Percentiles rank a stretch among this genome's conserved stretches.
Conservation (phyloP, 2,329 filamentous ascomycete genomes). For the Blastomyces parvus region DNA sequence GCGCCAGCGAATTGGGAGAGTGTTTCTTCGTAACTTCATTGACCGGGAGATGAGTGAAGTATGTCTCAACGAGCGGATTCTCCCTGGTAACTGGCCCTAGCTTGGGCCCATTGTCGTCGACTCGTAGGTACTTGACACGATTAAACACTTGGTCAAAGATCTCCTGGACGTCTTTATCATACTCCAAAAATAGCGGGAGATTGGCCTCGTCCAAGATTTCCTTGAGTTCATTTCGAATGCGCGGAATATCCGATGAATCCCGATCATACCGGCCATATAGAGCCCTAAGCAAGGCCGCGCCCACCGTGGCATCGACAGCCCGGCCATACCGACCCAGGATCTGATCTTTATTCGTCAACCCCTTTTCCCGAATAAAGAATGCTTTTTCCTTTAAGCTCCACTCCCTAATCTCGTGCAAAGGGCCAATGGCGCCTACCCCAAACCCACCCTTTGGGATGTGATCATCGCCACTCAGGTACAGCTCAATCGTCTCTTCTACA, state of each 20-base stretch:
- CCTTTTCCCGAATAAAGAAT: slow-evolving; percentile 55
- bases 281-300: slow-evolving; percentile 57
- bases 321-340: slow-evolving; percentile 74
- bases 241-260: slow-evolving; percentile 32
- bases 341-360: slow-evolving; percentile 59
- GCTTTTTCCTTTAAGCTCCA: slow-evolving; percentile 52
- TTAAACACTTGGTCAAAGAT: slow-evolving; percentile 90
- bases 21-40: slow-evolving; percentile 72
- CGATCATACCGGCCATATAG: slow-evolving; percentile 59
- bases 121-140: slow-evolving; percentile 83
- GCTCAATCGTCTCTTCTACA: slow-evolving; percentile 56
- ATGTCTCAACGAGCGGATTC: slow-evolving; percentile 80
- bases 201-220: slow-evolving; percentile 75
- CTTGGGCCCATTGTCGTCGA: slow-evolving; percentile 88
- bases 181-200: slow-evolving; percentile 81
- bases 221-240: slow-evolving; percentile 45
- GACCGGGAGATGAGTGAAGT: slow-evolving; percentile 80
- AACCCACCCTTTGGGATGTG: slow-evolving; percentile 47
- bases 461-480: slow-evolving; percentile 58
- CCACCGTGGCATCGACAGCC: slow-evolving; percentile 57
- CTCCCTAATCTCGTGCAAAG: slow-evolving; percentile 44
- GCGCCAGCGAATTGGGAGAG: slow-evolving; percentile 62
- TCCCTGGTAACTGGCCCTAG: slow-evolving; percentile 65
- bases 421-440: slow-evolving; percentile 39
- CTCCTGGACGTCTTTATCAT: slow-evolving; percentile 69